Percentiles rank a stretch among this genome's conserved stretches.
phyloP scores from a whole-genome alignment of 83 land plant species.

The Picea abies region DNA sequence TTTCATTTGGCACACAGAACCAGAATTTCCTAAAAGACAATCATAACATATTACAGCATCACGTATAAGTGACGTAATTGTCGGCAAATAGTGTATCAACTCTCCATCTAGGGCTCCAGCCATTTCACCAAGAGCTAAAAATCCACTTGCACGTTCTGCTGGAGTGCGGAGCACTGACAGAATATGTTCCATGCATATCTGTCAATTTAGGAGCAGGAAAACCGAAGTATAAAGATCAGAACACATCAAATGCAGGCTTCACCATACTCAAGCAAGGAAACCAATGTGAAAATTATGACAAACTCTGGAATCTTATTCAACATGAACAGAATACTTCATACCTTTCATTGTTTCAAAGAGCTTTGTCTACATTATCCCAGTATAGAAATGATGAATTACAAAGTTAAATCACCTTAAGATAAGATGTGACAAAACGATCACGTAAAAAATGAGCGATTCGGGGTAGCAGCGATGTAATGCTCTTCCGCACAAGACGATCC shows the following conservation, averaged over 20 bases:
- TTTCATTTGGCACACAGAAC: neutral
- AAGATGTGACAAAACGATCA: slow-evolving; percentile 96
- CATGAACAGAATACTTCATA: neutral
- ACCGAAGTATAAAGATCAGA: slow-evolving; percentile 13
- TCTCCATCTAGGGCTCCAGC: slow-evolving; percentile 98
- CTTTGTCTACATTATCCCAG: neutral
- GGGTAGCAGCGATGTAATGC: slow-evolving; percentile 96
- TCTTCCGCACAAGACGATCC: slow-evolving; percentile 91
- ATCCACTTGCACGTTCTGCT: slow-evolving; percentile 94
- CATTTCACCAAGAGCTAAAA: slow-evolving; percentile 98
- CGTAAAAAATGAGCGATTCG: slow-evolving; percentile 98
- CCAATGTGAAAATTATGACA: neutral
- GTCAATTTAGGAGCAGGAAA: slow-evolving; percentile 10
- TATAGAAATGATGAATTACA: neutral
- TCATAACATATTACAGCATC: slow-evolving; percentile 69
- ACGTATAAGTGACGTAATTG: slow-evolving; percentile 74
- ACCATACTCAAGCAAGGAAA: neutral
- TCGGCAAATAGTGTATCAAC: slow-evolving; percentile 80
- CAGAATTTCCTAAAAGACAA: neutral
- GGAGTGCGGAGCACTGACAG: slow-evolving; percentile 89
- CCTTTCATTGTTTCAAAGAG: neutral
- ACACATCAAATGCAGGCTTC: neutral
- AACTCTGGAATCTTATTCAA: neutral
- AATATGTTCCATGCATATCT: slow-evolving; percentile 99
- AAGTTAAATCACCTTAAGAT: slow-evolving; percentile 66